These are phyloP conservation scores for Penicillium olsonii DNA, from an alignment of 2,329 filamentous ascomycete species.

Conservation along the genomic window DNA sequence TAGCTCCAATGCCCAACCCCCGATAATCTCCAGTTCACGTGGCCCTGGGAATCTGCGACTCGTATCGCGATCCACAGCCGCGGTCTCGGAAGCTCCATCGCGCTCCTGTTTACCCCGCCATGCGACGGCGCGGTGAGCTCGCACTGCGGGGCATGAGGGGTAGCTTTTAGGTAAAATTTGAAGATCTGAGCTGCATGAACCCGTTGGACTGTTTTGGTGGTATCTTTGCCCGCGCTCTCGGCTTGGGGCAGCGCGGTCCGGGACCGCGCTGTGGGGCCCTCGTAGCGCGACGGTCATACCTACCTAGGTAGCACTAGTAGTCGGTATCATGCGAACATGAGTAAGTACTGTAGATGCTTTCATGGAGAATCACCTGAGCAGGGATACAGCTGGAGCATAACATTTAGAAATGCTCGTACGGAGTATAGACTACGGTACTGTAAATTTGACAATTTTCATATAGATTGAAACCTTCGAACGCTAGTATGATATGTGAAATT, in stretches of 20 bases:
- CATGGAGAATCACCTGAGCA: too few relatives aligned
- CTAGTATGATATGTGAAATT: too few relatives aligned
- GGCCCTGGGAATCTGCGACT: neutral
- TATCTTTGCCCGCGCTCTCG: constrained; percentile 1
- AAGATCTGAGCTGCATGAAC: neutral
- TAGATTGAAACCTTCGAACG: too few relatives aligned
- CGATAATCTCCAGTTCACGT: neutral
- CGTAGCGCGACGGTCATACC: neutral
- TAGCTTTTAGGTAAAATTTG: constrained; percentile 3
- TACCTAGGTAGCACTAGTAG: too few relatives aligned
- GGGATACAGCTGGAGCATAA: too few relatives aligned
- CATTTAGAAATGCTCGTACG: too few relatives aligned
- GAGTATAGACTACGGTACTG: too few relatives aligned
- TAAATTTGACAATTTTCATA: too few relatives aligned
- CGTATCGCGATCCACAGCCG: neutral
- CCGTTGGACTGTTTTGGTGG: neutral
- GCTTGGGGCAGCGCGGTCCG: constrained; percentile 4
- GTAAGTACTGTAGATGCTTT: too few relatives aligned
- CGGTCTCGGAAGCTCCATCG: constrained; percentile 1
- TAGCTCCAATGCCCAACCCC: neutral
- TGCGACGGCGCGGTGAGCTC: neutral
- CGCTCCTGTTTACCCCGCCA: constrained; percentile 2
- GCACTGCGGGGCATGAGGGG: constrained; percentile 3
- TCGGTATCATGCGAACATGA: too few relatives aligned
- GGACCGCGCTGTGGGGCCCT: constrained; percentile 7